Base-by-base conservation (phyloP, 2,329 filamentous ascomycete species). In the Xylaria sp. region DNA sequence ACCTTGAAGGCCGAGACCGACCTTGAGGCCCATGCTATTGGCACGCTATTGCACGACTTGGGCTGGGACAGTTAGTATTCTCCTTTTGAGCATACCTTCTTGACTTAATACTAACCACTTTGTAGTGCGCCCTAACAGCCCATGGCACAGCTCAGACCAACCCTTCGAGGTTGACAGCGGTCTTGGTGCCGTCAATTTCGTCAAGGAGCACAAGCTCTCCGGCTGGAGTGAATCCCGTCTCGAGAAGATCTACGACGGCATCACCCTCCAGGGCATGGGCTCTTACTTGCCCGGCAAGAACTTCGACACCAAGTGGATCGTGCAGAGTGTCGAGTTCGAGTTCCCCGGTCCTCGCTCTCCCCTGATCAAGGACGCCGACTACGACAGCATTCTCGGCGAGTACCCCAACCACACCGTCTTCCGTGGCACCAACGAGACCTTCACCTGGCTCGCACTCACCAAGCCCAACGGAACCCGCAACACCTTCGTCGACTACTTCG, bases 371-470 rank as follows among this genome's bases (percentile, higher is more conserved):
- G 10, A 65, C 15, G 61, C 10, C 46, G 61, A 70, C 28, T 69
- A 69, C 44, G 64, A 64, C 51, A 64, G 7, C 36, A 69, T 71
- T 49, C 59, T 66, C 5, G 40, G 49, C 6, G 67, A 60, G 49
- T 71, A 58, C 62, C 67, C 67, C 61, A 67, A 70, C 59, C 65
- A 70, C 65, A 65, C 68, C 15, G 65, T 71, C 48, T 61, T 70
- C 67, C 58, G 64, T 6, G 70, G 67, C n/a, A 70, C 61, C 56
- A 71, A 71, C 59, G 67, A 67, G 64, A 71, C 70, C 57, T 71
- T 71, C 48, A 70, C 66, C 31, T 71, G 61, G 60, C 59, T 71
- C 28, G 46, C 66, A 11, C 40, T 63, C 20, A 62, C 53, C 33
- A 71, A 71, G 65, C 70, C 70, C 9, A 59, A 13, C 11, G 70